A percentile compares a stretch with the other conserved stretches of the same genome.
Conservation (phyloP, 2,329 filamentous ascomycete species). For the Ceratocystis alfenasii region DNA sequence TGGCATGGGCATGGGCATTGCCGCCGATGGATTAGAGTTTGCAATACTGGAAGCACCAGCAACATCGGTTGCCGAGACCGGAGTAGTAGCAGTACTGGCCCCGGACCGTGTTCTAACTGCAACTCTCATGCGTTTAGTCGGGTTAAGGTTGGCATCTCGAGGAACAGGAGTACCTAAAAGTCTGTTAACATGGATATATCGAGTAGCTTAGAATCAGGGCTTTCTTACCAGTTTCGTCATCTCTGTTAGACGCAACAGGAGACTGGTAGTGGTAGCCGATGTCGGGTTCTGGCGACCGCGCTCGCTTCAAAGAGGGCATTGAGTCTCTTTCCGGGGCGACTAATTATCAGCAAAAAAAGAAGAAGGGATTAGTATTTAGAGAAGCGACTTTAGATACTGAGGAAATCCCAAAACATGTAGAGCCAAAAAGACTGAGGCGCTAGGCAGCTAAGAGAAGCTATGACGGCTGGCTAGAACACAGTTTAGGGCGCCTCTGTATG, state of each 20-base stretch:
- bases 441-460: too few species aligned
- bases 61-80: not conserved
- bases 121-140: constrained; percentile 27
- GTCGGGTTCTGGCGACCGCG: constrained; percentile 17
- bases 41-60: not conserved
- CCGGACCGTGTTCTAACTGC: not conserved
- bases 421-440: too few species aligned
- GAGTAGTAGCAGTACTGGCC: not conserved
- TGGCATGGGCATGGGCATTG: not conserved
- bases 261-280: constrained; percentile 13
- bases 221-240: constrained; percentile 61
- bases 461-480: too few species aligned
- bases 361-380: not conserved
- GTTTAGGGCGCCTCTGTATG: too few species aligned
- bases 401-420: too few species aligned
- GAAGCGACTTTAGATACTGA: not conserved
- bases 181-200: not conserved
- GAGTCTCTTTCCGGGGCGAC: not conserved
- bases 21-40: not conserved
- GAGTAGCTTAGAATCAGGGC: not conserved
- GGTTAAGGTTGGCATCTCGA: not conserved
- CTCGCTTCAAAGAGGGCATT: constrained; percentile 18
- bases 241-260: constrained; percentile 26
- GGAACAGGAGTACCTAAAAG: not conserved
- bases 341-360: not conserved